Conservation (phyloP, 441 rosid species). For the Gossypium trilobum region DNA sequence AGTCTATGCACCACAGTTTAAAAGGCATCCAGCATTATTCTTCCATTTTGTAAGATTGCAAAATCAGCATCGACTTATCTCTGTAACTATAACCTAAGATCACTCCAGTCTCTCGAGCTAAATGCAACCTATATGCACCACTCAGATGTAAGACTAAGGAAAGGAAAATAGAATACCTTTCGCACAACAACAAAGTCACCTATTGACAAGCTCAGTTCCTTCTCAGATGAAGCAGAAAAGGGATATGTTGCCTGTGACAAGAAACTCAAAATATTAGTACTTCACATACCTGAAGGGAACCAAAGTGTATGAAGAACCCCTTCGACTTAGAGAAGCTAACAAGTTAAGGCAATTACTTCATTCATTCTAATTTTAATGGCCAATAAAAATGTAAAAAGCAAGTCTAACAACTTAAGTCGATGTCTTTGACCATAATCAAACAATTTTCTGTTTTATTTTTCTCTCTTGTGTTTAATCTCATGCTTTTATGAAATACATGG, state of each 20-base stretch:
- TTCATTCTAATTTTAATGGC: background rate
- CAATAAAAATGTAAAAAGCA: background rate
- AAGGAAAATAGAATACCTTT: constrained; percentile 32
- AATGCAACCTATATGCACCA: constrained; percentile 6
- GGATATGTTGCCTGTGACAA: constrained; percentile 45
- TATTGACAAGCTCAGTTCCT: constrained; percentile 45
- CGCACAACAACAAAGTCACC: constrained; percentile 68
- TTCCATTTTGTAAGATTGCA: background rate
- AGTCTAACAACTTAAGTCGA: background rate
- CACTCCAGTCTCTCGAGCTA: background rate
- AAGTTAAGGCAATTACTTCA: background rate
- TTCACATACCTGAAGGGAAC: background rate
- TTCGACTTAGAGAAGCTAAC: background rate
- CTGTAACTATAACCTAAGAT: background rate
- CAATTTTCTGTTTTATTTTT: background rate
- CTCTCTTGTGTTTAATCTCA: background rate
- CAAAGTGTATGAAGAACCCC: background rate
- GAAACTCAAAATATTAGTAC: constrained; percentile 9
- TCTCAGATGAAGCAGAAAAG: constrained; percentile 51
- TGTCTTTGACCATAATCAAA: background rate
- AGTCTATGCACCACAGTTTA: background rate
- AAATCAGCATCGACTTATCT: background rate
- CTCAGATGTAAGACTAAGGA: background rate
- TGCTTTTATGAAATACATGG: background rate
- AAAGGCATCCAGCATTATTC: background rate